Evolutionary conservation across 78 protist species (phyloP).

Genomic region (Planoprotostelium fungivorum): DNA sequence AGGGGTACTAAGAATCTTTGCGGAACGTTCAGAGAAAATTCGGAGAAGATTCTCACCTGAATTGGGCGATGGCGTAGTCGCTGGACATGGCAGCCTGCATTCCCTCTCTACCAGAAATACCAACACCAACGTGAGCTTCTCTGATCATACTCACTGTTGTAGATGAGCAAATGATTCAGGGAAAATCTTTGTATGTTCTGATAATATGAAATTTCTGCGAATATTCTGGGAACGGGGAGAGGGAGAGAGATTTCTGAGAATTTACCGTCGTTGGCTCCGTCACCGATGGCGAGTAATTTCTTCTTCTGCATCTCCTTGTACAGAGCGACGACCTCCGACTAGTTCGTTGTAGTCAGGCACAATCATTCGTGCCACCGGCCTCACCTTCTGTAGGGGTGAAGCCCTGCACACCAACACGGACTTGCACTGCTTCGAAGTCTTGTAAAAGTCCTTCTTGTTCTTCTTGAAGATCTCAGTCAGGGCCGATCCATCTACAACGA

Average conservation of each 20-base stretch:
- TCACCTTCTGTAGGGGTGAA: slow-evolving; percentile 79
- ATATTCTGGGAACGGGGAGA: not conserved
- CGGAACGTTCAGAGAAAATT: not conserved
- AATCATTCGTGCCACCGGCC: not conserved
- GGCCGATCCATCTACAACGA: slow-evolving; percentile 56
- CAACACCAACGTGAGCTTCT: slow-evolving; percentile 89
- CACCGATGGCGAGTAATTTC: slow-evolving; percentile 87
- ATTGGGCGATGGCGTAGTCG: slow-evolving; percentile 89
- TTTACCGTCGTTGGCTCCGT: slow-evolving; percentile 93
- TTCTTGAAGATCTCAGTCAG: slow-evolving; percentile 34
- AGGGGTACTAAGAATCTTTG: slow-evolving; percentile 41
- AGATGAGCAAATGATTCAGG: not conserved
- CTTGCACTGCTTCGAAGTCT: slow-evolving; percentile 30
- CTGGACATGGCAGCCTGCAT: slow-evolving; percentile 84
- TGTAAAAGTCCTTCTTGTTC: slow-evolving; percentile 43
- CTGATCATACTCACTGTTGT: slow-evolving; percentile 30
- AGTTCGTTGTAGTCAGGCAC: not conserved
- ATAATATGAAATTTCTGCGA: slow-evolving; percentile 22
- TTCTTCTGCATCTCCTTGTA: not conserved
- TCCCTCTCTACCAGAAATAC: slow-evolving; percentile 92
- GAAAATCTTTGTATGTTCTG: slow-evolving; percentile 4
- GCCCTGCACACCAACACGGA: slow-evolving; percentile 85
- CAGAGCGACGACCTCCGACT: not conserved
- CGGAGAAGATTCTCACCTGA: slow-evolving; percentile 9
- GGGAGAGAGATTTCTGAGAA: not conserved